phyloP scores from a whole-genome alignment of 2,329 filamentous ascomycete genomes.

The Rhynchosporium graminicola region DNA sequence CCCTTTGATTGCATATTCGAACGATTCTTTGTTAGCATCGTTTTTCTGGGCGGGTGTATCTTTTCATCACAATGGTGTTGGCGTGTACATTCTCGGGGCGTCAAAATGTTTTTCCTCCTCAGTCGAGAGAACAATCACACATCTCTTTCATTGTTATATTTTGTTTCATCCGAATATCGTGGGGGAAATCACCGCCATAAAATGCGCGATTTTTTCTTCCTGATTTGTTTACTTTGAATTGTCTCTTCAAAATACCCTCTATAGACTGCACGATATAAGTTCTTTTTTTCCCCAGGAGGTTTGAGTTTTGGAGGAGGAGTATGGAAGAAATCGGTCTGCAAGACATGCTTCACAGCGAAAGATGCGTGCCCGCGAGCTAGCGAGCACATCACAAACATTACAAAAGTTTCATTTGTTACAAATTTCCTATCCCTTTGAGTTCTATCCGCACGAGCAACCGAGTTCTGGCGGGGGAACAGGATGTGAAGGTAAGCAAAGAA shows the following conservation, averaged over 20 bases:
- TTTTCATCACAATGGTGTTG: constrained; percentile 20
- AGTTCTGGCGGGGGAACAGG: not conserved
- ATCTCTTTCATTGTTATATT: constrained; percentile 33
- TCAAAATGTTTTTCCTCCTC: constrained; percentile 22
- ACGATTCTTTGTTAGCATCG: constrained; percentile 34
- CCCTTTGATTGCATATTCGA: constrained; percentile 26
- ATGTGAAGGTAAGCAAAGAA: too few species aligned
- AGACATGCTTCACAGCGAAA: constrained; percentile 29
- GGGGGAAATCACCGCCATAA: constrained; percentile 24
- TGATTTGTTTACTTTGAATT: constrained; percentile 24
- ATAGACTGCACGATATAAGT: constrained; percentile 36
- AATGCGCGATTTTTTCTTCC: constrained; percentile 18
- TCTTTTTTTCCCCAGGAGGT: constrained; percentile 9
- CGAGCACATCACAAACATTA: not conserved
- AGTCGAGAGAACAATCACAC: constrained; percentile 11
- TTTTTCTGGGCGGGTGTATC: constrained; percentile 21
- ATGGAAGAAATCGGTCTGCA: constrained; percentile 18
- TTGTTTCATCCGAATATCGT: constrained; percentile 30
- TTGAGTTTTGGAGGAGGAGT: constrained; percentile 4
- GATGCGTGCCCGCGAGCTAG: not conserved
- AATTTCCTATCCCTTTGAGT: constrained; percentile 8
- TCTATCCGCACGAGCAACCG: not conserved
- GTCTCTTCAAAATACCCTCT: constrained; percentile 35
- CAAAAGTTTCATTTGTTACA: constrained; percentile 29
- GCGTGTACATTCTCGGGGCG: constrained; percentile 31